Percentiles rank a stretch among this genome's conserved stretches.
Conservation (phyloP, 73 alveolate species). For the Tetrahymena elliotti region DNA sequence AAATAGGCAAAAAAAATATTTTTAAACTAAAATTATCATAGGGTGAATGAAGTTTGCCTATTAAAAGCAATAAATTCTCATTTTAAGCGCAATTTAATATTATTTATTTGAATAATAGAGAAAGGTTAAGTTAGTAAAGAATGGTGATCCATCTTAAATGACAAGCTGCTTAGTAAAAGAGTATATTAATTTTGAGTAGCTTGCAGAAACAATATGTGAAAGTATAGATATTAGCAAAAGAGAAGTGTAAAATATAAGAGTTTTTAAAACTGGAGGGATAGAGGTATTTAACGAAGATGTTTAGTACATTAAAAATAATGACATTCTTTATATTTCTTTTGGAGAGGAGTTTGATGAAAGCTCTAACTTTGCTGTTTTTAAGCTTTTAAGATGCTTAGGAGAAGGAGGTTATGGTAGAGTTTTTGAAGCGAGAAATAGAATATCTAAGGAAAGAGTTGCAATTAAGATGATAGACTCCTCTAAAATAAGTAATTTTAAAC, state of each 20-base stretch:
- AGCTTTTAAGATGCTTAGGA: conserved; percentile 15
- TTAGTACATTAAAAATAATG: not conserved
- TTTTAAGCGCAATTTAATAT: too few relatives aligned
- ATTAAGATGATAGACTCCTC: conserved; percentile 42
- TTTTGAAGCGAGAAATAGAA: conserved; percentile 51
- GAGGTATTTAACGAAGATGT: not conserved
- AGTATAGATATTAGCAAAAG: not conserved
- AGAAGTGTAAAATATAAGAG: not conserved
- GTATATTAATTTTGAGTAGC: not conserved
- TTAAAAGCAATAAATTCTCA: too few relatives aligned
- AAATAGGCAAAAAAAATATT: not conserved
- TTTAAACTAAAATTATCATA: not conserved
- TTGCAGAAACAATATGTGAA: not conserved
- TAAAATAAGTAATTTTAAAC: not conserved
- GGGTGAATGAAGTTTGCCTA: not conserved
- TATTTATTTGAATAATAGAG: not conserved
- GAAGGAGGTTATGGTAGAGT: conserved; percentile 43
- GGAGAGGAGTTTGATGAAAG: conserved; percentile 18
- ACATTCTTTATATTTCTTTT: not conserved
- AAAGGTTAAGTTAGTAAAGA: not conserved
- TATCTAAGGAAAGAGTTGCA: conserved; percentile 62
- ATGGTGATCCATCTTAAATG: not conserved
- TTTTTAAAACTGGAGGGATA: not conserved
- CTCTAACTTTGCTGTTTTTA: not conserved
- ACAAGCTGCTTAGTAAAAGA: not conserved